phyloP scores from a whole-genome alignment of 2,329 filamentous ascomycete genomes.

The Venturia carpophila region DNA sequence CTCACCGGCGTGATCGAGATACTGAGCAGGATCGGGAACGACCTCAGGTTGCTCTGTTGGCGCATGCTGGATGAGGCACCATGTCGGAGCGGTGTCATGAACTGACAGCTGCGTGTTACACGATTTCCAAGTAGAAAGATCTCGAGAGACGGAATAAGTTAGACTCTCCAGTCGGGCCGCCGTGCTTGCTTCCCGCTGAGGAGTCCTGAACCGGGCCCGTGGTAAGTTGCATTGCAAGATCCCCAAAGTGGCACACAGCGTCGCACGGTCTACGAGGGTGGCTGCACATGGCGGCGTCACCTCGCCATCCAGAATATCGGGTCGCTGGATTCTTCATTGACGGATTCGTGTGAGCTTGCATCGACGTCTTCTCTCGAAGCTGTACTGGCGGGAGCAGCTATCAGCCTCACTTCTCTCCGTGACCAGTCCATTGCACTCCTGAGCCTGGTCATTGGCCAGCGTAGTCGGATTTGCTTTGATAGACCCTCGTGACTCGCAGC shows the following conservation, averaged over 20 bases:
- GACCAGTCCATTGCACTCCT: neutral
- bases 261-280: neutral
- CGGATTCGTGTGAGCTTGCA: neutral
- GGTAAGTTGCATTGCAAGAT: neutral
- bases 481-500: neutral
- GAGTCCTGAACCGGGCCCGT: neutral
- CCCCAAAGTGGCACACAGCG: neutral
- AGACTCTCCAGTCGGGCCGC: neutral
- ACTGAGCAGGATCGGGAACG: neutral
- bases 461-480: neutral
- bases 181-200: neutral
- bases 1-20: neutral
- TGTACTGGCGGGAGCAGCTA: neutral
- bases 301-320: neutral
- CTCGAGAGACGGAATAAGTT: neutral
- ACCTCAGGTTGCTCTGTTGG: neutral
- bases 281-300: neutral
- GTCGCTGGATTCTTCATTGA: neutral
- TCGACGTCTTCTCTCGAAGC: neutral
- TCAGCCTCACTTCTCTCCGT: neutral
- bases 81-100: neutral
- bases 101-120: conserved; percentile 1
- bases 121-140: neutral
- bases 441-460: neutral
- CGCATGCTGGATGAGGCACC: neutral